Conservation (phyloP, 225 moss, liverwort and hornwort genomes). For the Lunularia cruciata region DNA sequence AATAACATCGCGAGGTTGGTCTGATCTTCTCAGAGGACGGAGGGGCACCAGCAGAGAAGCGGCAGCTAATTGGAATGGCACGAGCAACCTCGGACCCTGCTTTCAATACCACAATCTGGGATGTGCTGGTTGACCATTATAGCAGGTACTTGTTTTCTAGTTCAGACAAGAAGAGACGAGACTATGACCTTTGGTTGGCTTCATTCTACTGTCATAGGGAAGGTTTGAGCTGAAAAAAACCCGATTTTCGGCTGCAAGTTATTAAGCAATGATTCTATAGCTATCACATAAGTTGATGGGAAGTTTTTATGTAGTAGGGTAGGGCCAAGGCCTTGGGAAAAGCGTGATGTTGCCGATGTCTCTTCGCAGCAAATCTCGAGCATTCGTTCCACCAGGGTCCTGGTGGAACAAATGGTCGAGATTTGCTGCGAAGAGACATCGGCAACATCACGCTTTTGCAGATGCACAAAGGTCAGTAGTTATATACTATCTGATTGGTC, state of each 20-base stretch:
- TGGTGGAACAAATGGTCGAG: conserved; percentile 99
- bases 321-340: conserved; percentile 99
- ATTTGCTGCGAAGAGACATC: conserved; percentile 91
- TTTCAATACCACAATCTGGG: conserved; percentile 99
- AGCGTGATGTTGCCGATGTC: conserved; percentile 99
- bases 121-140: conserved; percentile 95
- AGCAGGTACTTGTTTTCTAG: conserved; percentile 68
- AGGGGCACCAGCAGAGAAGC: conserved; percentile 51
- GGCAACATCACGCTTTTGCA: conserved; percentile 97
- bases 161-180: too few relatives aligned
- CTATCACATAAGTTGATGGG: too few relatives aligned
- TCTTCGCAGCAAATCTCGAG: conserved; percentile 86
- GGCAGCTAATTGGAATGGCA: conserved; percentile 99
- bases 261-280: too few relatives aligned
- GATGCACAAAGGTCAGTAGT: conserved; percentile 83
- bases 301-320: conserved; percentile 3
- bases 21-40: conserved; percentile 49
- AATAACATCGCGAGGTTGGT: too few relatives aligned
- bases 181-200: too few relatives aligned
- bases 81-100: conserved; percentile 99
- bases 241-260: too few relatives aligned
- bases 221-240: too few relatives aligned
- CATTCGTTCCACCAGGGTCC: conserved; percentile 98
- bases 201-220: too few relatives aligned
- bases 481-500: too few relatives aligned